These are phyloP conservation scores for Botryotinia narcissicola DNA, from an alignment of 2,329 filamentous ascomycete species.

Conservation along the genomic window DNA sequence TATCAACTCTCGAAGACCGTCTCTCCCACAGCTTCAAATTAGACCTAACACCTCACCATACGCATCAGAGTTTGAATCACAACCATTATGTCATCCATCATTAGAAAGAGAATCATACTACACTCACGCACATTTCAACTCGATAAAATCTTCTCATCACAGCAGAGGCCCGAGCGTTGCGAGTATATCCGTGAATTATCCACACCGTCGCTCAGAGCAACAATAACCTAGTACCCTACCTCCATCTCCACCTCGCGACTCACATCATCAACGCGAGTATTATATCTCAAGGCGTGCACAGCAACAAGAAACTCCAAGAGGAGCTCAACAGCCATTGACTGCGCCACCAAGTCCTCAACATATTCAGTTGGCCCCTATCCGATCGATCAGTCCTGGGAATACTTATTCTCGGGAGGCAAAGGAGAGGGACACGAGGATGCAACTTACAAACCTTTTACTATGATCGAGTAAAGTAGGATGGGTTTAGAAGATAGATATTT, in stretches of 20 bases:
- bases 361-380: constrained; percentile 36
- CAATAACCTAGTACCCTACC: constrained; percentile 21
- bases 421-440: constrained; percentile 37
- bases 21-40: constrained; percentile 35
- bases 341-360: constrained; percentile 34
- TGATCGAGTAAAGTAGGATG: background rate
- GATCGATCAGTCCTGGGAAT: constrained; percentile 23
- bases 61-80: constrained; percentile 7
- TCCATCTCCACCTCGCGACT: constrained; percentile 23
- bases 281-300: constrained; percentile 28
- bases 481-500: constrained; percentile 4
- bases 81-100: constrained; percentile 24
- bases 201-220: constrained; percentile 17
- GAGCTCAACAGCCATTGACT: constrained; percentile 27
- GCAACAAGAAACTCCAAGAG: constrained; percentile 25
- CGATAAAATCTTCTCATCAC: constrained; percentile 24
- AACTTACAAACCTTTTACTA: constrained; percentile 34
- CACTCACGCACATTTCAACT: constrained; percentile 2
- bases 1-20: constrained; percentile 32
- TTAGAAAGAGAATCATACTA: constrained; percentile 26
- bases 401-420: constrained; percentile 24
- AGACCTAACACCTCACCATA: constrained; percentile 22
- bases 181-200: constrained; percentile 9
- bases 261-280: constrained; percentile 1
- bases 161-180: constrained; percentile 25